Evolutionary conservation across 768 basidiomycete species (phyloP).

Genomic region (Cystofilobasidium bisporidii): DNA sequence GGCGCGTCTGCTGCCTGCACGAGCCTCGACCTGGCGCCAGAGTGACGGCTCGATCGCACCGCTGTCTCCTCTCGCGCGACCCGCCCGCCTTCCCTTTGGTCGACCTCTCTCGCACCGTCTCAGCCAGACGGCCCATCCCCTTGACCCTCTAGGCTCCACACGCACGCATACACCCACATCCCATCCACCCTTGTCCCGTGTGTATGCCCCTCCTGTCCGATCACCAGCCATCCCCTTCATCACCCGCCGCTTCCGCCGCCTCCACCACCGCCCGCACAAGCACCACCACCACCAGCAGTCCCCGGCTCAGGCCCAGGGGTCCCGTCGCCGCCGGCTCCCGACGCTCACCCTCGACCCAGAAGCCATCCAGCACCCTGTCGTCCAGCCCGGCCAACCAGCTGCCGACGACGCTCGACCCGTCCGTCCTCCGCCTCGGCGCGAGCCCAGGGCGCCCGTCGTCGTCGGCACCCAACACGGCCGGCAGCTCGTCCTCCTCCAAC

Average conservation of each 20-base stretch:
- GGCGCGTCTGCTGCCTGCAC: too few species aligned
- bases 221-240: neutral
- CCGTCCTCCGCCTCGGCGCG: neutral
- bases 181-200: too few species aligned
- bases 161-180: too few species aligned
- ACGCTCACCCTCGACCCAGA: neutral
- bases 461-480: neutral
- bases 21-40: too few species aligned
- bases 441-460: neutral
- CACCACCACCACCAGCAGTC: neutral
- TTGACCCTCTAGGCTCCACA: too few species aligned
- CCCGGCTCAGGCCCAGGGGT: neutral
- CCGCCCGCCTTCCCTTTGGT: too few species aligned
- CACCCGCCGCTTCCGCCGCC: neutral
- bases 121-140: too few species aligned
- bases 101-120: too few species aligned
- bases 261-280: neutral
- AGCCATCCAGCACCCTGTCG: neutral
- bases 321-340: neutral
- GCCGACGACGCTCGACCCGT: constrained; percentile 7
- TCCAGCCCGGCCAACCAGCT: neutral
- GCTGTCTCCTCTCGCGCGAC: too few species aligned
- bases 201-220: too few species aligned
- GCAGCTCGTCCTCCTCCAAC: neutral
- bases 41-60: too few species aligned